Evolutionary conservation across 148 eudicot species (phyloP).

Genomic region (Heliamphora exappendiculata): DNA sequence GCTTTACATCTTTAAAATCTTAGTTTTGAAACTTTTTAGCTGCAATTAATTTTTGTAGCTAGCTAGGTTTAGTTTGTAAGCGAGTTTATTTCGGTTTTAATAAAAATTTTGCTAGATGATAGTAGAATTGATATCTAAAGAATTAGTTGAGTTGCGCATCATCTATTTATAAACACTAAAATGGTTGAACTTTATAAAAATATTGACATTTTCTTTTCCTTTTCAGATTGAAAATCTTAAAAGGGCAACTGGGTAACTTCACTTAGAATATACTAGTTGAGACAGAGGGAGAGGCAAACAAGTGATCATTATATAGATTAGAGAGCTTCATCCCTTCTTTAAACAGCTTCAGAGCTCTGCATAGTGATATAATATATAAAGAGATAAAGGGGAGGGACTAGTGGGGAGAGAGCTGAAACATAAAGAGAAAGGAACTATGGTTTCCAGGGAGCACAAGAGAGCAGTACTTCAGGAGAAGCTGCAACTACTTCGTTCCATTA

Average conservation of each 20-base stretch:
- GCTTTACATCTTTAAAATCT: too few species aligned
- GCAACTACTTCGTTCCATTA: slow-evolving; percentile 87
- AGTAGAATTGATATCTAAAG: too few species aligned
- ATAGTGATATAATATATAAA: slow-evolving; percentile 7
- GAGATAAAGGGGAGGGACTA: neutral
- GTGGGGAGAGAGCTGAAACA: slow-evolving; percentile 10
- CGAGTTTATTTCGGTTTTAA: too few species aligned
- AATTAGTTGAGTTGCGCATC: too few species aligned
- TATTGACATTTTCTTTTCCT: too few species aligned
- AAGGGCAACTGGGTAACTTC: slow-evolving; percentile 33
- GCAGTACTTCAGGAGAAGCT: slow-evolving; percentile 79
- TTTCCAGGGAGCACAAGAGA: slow-evolving; percentile 69
- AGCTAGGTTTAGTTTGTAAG: too few species aligned
- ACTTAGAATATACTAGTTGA: neutral
- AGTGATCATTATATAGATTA: slow-evolving; percentile 48
- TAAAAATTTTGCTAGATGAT: too few species aligned
- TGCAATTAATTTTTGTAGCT: too few species aligned
- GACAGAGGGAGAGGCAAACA: slow-evolving; percentile 46
- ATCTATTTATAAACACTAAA: too few species aligned
- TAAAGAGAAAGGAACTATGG: slow-evolving; percentile 27
- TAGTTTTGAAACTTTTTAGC: too few species aligned
- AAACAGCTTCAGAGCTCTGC: slow-evolving; percentile 27
- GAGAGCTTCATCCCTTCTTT: slow-evolving; percentile 37
- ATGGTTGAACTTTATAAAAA: neutral
- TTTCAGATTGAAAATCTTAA: neutral